These are phyloP conservation scores for Globisporangium echinulatum DNA, from an alignment of 352 stramenopile genomes.

Conservation along the genomic window DNA sequence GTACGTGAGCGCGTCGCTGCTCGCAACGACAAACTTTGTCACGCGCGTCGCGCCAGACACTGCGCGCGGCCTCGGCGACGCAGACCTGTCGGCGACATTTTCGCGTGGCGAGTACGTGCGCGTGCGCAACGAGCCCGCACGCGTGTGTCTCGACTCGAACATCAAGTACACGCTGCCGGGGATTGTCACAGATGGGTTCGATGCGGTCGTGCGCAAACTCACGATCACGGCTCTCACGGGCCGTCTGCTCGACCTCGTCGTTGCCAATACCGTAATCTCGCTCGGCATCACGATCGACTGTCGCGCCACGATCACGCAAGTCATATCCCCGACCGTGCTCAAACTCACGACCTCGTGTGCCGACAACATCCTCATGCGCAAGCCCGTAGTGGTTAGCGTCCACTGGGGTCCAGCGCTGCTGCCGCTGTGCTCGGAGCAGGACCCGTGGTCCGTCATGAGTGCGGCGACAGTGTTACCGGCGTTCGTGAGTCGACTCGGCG, in stretches of 20 bases:
- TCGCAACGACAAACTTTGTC: constrained; percentile 36
- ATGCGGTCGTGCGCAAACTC: constrained; percentile 16
- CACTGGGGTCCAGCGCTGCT: constrained; percentile 66
- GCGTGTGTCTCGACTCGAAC: constrained; percentile 59
- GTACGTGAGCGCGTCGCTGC: constrained; percentile 29
- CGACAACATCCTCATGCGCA: constrained; percentile 12
- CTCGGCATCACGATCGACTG: constrained; percentile 31
- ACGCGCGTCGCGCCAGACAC: constrained; percentile 35
- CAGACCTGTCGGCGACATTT: constrained; percentile 28
- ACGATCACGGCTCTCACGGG: constrained; percentile 36
- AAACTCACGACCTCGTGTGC: constrained; percentile 27
- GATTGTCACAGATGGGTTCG: constrained; percentile 29
- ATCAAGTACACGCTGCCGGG: constrained; percentile 42
- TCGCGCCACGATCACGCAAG: constrained; percentile 14
- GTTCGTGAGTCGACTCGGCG: constrained; percentile 25
- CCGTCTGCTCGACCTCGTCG: constrained; percentile 20
- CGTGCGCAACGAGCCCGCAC: constrained; percentile 44
- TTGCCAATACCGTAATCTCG: constrained; percentile 31
- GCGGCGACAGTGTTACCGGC: constrained; percentile 11
- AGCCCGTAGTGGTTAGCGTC: constrained; percentile 28
- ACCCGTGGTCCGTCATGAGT: constrained; percentile 50
- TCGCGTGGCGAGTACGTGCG: constrained; percentile 59
- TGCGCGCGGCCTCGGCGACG: constrained; percentile 25
- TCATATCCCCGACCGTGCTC: constrained; percentile 18
- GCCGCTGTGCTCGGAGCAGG: constrained; percentile 37